These are phyloP conservation scores for Areca catechu DNA, from an alignment of 176 grass and related monocot genomes.

Conservation along the genomic window DNA sequence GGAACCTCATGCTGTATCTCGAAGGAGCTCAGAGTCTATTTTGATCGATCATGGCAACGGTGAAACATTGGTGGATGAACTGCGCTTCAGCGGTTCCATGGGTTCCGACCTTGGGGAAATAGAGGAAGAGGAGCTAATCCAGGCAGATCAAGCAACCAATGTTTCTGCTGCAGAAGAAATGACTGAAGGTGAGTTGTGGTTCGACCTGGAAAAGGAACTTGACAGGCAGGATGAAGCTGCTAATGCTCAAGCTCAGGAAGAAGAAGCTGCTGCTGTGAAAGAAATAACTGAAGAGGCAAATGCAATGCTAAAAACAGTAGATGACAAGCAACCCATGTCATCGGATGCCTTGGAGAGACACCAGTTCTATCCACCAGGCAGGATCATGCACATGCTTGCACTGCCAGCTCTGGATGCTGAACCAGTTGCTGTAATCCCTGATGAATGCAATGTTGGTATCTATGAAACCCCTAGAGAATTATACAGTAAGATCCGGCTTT, in stretches of 20 bases:
- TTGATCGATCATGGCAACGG: constrained; percentile 32
- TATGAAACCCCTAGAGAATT: constrained; percentile 69
- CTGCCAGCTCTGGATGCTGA: constrained; percentile 43
- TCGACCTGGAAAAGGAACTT: constrained; percentile 73
- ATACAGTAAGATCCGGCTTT: constrained; percentile 85
- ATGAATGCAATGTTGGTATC: constrained; percentile 62
- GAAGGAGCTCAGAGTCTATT: constrained; percentile 36
- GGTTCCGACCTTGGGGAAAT: constrained; percentile 49
- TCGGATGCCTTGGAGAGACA: constrained; percentile 48
- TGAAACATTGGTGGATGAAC: constrained; percentile 29
- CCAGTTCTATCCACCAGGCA: constrained; percentile 89
- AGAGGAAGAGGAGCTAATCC: constrained; percentile 64
- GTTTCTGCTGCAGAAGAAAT: constrained; percentile 50
- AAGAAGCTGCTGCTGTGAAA: constrained; percentile 26
- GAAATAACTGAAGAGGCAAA: constrained; percentile 39
- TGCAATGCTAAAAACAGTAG: constrained; percentile 35
- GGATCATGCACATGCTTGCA: constrained; percentile 92
- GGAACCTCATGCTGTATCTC: constrained; percentile 34
- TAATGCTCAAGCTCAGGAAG: constrained; percentile 19
- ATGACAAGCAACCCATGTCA: constrained; percentile 45
- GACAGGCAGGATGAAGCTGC: constrained; percentile 30
- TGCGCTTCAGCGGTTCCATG: constrained; percentile 41
- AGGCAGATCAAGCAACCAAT: constrained; percentile 35
- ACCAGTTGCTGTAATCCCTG: constrained; percentile 19
- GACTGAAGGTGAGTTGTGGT: constrained; percentile 68